Evolutionary conservation across 148 eudicot genomes (phyloP).

Genomic region (Heliosperma pusillum): DNA sequence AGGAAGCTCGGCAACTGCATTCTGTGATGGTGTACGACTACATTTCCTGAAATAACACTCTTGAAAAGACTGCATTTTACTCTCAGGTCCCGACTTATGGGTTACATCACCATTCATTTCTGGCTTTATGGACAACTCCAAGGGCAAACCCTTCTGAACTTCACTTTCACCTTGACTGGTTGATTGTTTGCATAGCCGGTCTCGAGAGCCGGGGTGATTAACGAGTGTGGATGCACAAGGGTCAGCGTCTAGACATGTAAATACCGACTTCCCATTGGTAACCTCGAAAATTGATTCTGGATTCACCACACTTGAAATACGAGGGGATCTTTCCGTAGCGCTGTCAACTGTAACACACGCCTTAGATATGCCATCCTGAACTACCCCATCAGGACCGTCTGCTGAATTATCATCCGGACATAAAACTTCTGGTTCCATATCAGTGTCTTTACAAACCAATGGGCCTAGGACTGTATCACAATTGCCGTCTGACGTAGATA

Average conservation of each 20-base stretch:
- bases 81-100: constrained; percentile 31
- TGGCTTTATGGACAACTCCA: constrained; percentile 29
- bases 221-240: not conserved
- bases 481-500: constrained; percentile 25
- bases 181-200: constrained; percentile 28
- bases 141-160: constrained; percentile 33
- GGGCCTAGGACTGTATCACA: constrained; percentile 27
- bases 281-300: constrained; percentile 16
- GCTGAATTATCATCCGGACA: constrained; percentile 21
- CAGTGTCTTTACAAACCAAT: constrained; percentile 26
- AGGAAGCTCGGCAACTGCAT: constrained; percentile 34
- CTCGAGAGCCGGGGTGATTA: not conserved
- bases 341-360: not conserved
- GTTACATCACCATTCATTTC: constrained; percentile 33
- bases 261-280: constrained; percentile 4
- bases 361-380: constrained; percentile 2
- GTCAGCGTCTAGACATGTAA: constrained; percentile 8
- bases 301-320: constrained; percentile 6
- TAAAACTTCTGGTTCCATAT: constrained; percentile 22
- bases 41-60: constrained; percentile 45
- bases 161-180: constrained; percentile 20
- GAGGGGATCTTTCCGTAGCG: not conserved
- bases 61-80: constrained; percentile 28
- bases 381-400: constrained; percentile 30
- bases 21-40: constrained; percentile 27